These are phyloP conservation scores for Luzula sylvatica DNA, from an alignment of 176 grass and related monocot species.

Conservation along the genomic window DNA sequence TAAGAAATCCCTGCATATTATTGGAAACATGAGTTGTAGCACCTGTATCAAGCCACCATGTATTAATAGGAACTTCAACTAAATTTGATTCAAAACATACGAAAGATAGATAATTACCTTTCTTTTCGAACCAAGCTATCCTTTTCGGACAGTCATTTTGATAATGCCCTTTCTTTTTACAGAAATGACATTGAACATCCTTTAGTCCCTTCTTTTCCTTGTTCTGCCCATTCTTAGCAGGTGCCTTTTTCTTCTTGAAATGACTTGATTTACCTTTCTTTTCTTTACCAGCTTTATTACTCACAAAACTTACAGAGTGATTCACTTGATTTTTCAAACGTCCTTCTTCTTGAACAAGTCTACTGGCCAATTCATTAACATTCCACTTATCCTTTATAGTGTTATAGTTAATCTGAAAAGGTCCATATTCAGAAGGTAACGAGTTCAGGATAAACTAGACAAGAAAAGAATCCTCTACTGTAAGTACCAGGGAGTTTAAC, in stretches of 20 bases:
- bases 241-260: not conserved
- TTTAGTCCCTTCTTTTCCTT: not conserved
- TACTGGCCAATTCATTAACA: constrained; percentile 2
- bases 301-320: no score
- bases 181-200: not conserved
- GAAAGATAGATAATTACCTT: no score
- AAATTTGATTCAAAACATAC: no score
- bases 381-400: not conserved
- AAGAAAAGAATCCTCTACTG: constrained; percentile 1
- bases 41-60: no score
- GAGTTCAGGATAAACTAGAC: constrained; percentile 3
- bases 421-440: no score
- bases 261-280: not conserved
- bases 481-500: not conserved
- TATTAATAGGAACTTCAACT: no score
- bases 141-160: no score
- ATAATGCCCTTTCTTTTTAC: no score
- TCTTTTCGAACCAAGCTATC: constrained; percentile 6
- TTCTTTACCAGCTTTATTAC: not conserved
- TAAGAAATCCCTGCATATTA: no score
- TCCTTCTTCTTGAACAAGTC: not conserved
- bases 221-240: not conserved
- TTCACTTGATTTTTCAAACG: not conserved
- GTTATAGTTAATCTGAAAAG: no score
- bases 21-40: no score